Base-by-base conservation (phyloP, 2,329 filamentous ascomycete genomes). In the Sporothrix phasma region DNA sequence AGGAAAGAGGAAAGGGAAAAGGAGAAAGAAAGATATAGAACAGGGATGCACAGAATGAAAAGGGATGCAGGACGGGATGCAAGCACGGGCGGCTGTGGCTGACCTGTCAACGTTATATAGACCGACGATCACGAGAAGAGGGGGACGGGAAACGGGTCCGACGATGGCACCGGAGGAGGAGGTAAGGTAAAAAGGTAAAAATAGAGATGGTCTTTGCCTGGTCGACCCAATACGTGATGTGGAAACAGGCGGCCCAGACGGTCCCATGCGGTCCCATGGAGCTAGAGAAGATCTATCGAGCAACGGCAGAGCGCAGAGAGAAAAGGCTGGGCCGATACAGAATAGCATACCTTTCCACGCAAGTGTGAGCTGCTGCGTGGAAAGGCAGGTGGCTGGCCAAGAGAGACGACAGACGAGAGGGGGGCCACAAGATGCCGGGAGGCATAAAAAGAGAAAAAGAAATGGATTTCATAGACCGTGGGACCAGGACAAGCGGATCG, bases 101-200 rank as follows among this genome's bases (percentile, higher is more conserved):
- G 58, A n/a, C 26, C 19, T 47, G 26, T 47, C 58, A 61, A 61
- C 8, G 58, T 61, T 61, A 61, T 61, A 61, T 61, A 61, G 58
- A 61, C 22, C 31, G 41, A 37, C 26, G 31, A 39, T 24, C 51
- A 17, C n/a, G n/a, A n/a, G n/a, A n/a, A 37, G 34, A 37, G n/a
- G 2, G 34, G 34, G 31, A 34, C 31, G 31, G 31, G 31, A 34
- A 34, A 34, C 31, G 31, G 10, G 31, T n/a, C n/a, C n/a, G n/a
- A n/a, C n/a, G n/a, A n/a, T n/a, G n/a, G n/a, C n/a, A n/a, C n/a
- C n/a, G n/a, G n/a, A n/a, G n/a, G n/a, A n/a, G n/a, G n/a, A n/a
- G n/a, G n/a, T n/a, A n/a, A n/a, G n/a, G n/a, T n/a, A n/a, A n/a
- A n/a, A n/a, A n/a, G n/a, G n/a, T n/a, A n/a, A n/a, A n/a, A n/a